Evolutionary conservation across 1,284 basidiomycete genomes (phyloP).

Genomic region (Bjerkandera adusta): DNA sequence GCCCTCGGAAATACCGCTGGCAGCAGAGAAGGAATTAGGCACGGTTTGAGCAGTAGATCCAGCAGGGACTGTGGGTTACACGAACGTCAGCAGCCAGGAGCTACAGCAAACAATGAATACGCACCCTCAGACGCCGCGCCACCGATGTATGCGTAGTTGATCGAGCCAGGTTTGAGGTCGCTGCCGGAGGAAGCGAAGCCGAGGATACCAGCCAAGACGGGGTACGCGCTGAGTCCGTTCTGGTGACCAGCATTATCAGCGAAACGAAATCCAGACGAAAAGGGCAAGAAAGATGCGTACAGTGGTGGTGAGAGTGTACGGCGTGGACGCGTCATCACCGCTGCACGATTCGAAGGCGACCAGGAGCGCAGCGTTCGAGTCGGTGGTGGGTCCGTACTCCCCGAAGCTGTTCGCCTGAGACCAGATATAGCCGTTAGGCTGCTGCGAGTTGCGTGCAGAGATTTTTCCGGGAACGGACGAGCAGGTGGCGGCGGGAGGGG

Average conservation of each 20-base stretch:
- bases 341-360: constrained; percentile 15
- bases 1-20: constrained; percentile 12
- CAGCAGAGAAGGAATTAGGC: constrained; percentile 20
- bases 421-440: constrained; percentile 14
- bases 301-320: constrained; percentile 16
- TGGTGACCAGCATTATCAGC: background rate
- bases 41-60: constrained; percentile 14
- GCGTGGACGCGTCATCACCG: constrained; percentile 3
- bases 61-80: constrained; percentile 10
- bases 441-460: background rate
- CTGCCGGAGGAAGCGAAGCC: constrained; percentile 17
- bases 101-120: background rate
- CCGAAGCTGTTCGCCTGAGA: constrained; percentile 20
- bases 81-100: background rate
- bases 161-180: constrained; percentile 11
- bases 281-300: constrained; percentile 12
- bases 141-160: constrained; percentile 23
- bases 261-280: background rate
- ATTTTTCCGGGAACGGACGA: constrained; percentile 17
- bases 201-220: constrained; percentile 18
- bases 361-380: constrained; percentile 14
- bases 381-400: constrained; percentile 20
- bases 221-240: constrained; percentile 22
- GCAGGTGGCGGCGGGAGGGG: constrained; percentile 3
- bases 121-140: constrained; percentile 17